Percentiles rank a stretch among this genome's conserved stretches.
Evolutionary conservation across 2,329 filamentous ascomycete species (phyloP).

Genomic region (Neurospora sp.): DNA sequence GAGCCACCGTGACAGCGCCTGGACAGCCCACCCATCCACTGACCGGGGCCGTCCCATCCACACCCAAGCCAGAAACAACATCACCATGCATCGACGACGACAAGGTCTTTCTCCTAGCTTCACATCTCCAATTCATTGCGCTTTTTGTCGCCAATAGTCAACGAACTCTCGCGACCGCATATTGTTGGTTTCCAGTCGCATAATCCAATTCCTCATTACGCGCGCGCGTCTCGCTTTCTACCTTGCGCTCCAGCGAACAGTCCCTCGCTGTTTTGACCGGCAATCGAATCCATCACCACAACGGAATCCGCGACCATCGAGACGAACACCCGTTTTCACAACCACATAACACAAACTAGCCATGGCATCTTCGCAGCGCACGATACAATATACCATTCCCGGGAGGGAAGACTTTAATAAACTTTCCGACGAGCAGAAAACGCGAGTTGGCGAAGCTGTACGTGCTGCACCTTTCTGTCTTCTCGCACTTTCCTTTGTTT

Average conservation of each 20-base stretch:
- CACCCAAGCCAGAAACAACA: not conserved
- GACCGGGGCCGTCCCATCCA: not conserved
- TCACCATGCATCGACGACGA: conserved; percentile 1
- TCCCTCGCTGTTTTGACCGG: not conserved
- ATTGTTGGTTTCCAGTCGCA: not conserved
- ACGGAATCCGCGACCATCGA: not conserved
- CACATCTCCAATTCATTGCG: not conserved
- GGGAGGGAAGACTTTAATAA: conserved; percentile 27
- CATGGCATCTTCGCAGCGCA: conserved; percentile 14
- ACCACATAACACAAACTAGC: conserved; percentile 2
- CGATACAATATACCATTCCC: conserved; percentile 22
- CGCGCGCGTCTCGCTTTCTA: not conserved
- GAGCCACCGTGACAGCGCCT: not conserved
- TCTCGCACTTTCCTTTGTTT: not conserved
- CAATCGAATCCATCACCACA: conserved; percentile 1
- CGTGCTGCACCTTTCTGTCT: conserved; percentile 23
- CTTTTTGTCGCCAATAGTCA: not conserved
- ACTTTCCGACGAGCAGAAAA: conserved; percentile 77
- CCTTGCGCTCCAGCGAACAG: not conserved
- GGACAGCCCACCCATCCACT: not conserved
- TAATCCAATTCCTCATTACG: not conserved
- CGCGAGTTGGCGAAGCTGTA: conserved; percentile 91
- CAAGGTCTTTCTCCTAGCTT: not conserved
- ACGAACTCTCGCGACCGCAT: not conserved
- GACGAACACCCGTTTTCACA: not conserved